Percentiles rank a stretch among this genome's conserved stretches.
phyloP scores from a whole-genome alignment of 1,284 basidiomycete genomes.

The Boletellus deceptivus region DNA sequence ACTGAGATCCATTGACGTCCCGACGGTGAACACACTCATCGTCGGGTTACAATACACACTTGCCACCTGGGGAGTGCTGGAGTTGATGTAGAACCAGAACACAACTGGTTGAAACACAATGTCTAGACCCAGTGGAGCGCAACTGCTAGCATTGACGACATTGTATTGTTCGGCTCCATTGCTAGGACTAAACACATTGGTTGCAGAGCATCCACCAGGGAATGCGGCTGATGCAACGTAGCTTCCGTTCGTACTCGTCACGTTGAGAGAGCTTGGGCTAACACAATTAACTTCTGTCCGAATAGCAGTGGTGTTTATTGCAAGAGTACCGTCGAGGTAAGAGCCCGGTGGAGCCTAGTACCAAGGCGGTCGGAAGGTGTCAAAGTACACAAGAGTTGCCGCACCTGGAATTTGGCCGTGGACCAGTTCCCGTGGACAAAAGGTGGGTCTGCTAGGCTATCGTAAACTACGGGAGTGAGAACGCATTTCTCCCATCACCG shows the following conservation, averaged over 20 bases:
- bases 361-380: neutral
- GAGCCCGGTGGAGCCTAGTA: slow-evolving; percentile 36
- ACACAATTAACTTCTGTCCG: slow-evolving; percentile 48
- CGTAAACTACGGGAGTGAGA: slow-evolving; percentile 40
- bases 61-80: slow-evolving; percentile 38
- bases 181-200: slow-evolving; percentile 38
- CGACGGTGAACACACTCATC: slow-evolving; percentile 44
- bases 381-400: slow-evolving; percentile 5
- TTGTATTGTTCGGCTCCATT: slow-evolving; percentile 47
- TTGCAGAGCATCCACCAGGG: slow-evolving; percentile 42
- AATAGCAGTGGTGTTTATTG: slow-evolving; percentile 53
- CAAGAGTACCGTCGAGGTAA: slow-evolving; percentile 51
- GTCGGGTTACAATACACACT: slow-evolving; percentile 57
- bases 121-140: slow-evolving; percentile 33
- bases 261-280: slow-evolving; percentile 34
- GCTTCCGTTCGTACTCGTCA: slow-evolving; percentile 23
- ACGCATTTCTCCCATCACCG: slow-evolving; percentile 1
- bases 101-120: slow-evolving; percentile 53
- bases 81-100: slow-evolving; percentile 57
- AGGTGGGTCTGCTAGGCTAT: slow-evolving; percentile 49
- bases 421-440: slow-evolving; percentile 52
- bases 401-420: slow-evolving; percentile 47
- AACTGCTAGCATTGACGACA: slow-evolving; percentile 41
- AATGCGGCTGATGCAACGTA: slow-evolving; percentile 43
- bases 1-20: slow-evolving; percentile 44